phyloP scores from a whole-genome alignment of 768 basidiomycete species.

The Xerocomus potaroensis region DNA sequence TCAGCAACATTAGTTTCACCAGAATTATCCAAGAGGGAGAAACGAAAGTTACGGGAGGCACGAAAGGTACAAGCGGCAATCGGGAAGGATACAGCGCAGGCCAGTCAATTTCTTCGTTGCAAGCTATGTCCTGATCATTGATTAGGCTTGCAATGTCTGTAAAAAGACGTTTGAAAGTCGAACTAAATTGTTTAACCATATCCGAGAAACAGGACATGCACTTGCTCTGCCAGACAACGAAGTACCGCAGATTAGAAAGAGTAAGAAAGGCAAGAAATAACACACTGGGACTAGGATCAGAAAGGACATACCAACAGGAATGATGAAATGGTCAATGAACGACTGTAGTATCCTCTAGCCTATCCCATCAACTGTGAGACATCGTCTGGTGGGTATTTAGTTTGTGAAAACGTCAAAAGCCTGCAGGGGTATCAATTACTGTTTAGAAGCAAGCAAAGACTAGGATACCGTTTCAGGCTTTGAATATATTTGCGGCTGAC shows the following conservation, averaged over 20 bases:
- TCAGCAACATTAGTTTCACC: constrained; percentile 8
- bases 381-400: constrained; percentile 92
- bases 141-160: constrained; percentile 65
- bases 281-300: constrained; percentile 4
- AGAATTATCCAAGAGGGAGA: constrained; percentile 72
- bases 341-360: neutral
- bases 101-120: constrained; percentile 1
- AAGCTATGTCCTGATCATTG: constrained; percentile 8
- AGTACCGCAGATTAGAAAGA: constrained; percentile 32
- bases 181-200: constrained; percentile 72
- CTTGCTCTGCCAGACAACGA: constrained; percentile 37
- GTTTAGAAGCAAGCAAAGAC: neutral
- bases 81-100: constrained; percentile 5
- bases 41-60: constrained; percentile 69
- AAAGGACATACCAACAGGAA: constrained; percentile 6
- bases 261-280: constrained; percentile 27
- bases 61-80: constrained; percentile 46
- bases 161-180: constrained; percentile 56
- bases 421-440: constrained; percentile 38
- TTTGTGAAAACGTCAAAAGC: constrained; percentile 91
- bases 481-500: constrained; percentile 99
- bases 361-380: constrained; percentile 91
- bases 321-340: constrained; percentile 1
- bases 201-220: constrained; percentile 70
- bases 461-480: constrained; percentile 84